These are phyloP conservation scores for Ceratocystis huliohia DNA, from an alignment of 2,329 filamentous ascomycete species.

Conservation along the genomic window DNA sequence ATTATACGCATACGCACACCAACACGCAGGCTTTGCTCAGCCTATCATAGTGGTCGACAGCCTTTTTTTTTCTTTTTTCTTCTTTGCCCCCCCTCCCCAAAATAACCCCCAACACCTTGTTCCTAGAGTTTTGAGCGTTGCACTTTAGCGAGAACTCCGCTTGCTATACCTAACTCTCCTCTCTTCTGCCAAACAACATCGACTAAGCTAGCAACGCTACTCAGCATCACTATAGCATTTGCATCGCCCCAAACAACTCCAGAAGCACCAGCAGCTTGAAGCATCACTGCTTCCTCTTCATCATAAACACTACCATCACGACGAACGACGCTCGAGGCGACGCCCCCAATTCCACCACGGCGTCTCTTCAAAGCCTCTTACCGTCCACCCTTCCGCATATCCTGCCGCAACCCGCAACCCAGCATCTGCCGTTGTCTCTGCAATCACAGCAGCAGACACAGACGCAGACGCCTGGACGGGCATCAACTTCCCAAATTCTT, in stretches of 20 bases:
- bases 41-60: not conserved
- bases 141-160: not conserved
- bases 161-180: not conserved
- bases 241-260: not conserved
- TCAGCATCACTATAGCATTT: not conserved
- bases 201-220: not conserved
- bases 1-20: not conserved
- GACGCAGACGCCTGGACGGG: conserved; percentile 37
- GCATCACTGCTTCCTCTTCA: conserved; percentile 6
- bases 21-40: not conserved
- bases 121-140: not conserved
- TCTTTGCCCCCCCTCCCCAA: no score
- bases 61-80: not conserved
- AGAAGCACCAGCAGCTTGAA: not conserved
- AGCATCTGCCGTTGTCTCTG: conserved; percentile 22
- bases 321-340: conserved; percentile 6
- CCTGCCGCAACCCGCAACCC: conserved; percentile 4
- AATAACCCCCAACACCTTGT: not conserved
- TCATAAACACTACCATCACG: conserved; percentile 2
- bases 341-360: conserved; percentile 11
- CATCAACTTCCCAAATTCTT: conserved; percentile 42
- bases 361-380: conserved; percentile 13
- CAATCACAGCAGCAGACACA: conserved; percentile 28
- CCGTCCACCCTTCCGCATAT: conserved; percentile 9
- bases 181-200: not conserved